A percentile compares a stretch with the other conserved stretches of the same genome.
Evolutionary conservation across 306 rosid genomes (phyloP).

Genomic region (Nissolia schottii): DNA sequence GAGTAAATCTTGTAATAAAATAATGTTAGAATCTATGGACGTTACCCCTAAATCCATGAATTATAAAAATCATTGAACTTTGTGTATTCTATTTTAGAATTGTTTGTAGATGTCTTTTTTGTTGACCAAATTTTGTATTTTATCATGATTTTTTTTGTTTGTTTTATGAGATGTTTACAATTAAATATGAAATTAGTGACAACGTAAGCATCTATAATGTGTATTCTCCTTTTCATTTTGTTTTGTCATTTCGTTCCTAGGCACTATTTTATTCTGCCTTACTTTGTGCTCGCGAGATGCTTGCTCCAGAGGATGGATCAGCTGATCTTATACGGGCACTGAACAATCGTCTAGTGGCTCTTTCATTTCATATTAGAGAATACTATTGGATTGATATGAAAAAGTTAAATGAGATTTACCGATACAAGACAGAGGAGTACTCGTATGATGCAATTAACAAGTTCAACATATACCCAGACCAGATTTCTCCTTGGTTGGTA

Average conservation of each 20-base stretch:
- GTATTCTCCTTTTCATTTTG: background rate
- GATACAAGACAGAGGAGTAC: slow-evolving; percentile 85
- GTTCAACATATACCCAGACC: slow-evolving; percentile 88
- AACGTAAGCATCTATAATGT: slow-evolving; percentile 12
- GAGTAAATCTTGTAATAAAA: background rate
- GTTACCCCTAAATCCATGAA: background rate
- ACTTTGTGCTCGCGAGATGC: slow-evolving; percentile 84
- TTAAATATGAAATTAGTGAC: slow-evolving; percentile 1
- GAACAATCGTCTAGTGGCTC: slow-evolving; percentile 78
- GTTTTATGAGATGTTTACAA: background rate
- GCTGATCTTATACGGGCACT: slow-evolving; percentile 71
- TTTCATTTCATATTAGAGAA: slow-evolving; percentile 80
- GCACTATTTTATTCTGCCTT: slow-evolving; percentile 83
- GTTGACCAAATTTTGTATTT: background rate
- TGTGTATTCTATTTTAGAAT: background rate
- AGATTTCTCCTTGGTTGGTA: slow-evolving; percentile 77
- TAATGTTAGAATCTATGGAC: background rate
- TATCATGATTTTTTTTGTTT: background rate
- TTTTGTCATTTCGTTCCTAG: slow-evolving; percentile 34
- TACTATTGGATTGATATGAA: slow-evolving; percentile 81
- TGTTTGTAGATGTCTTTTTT: background rate
- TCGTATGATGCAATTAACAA: slow-evolving; percentile 85
- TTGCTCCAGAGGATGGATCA: slow-evolving; percentile 74
- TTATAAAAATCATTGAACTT: background rate
- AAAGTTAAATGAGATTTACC: slow-evolving; percentile 77